A percentile compares a stretch with the other conserved stretches of the same genome.
These are phyloP conservation scores for Protomyces inundatus DNA, from an alignment of 1,139 yeast genomes.

Conservation along the genomic window DNA sequence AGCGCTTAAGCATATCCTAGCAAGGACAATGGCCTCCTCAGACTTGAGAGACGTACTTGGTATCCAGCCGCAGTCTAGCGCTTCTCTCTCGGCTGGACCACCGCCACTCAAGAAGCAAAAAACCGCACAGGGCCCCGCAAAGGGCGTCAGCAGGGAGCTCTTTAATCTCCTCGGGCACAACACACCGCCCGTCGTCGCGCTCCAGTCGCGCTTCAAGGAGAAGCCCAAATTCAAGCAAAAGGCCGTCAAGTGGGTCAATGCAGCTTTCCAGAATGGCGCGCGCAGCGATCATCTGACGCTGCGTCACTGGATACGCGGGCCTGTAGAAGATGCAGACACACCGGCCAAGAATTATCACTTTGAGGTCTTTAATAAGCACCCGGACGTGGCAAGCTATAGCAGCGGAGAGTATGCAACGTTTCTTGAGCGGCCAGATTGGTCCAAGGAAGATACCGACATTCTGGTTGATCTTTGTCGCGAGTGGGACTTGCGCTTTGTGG, in stretches of 20 bases:
- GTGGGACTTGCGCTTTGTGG: slow-evolving; percentile 84
- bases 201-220: slow-evolving; percentile 56
- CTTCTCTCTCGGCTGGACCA: neutral
- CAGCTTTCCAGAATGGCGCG: slow-evolving; percentile 53
- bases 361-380: slow-evolving; percentile 65
- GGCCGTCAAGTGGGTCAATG: slow-evolving; percentile 67
- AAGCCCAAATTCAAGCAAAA: slow-evolving; percentile 55
- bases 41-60: neutral
- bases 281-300: slow-evolving; percentile 50
- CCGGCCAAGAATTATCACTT: slow-evolving; percentile 56
- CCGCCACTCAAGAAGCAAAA: neutral
- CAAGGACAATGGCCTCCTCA: neutral
- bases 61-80: neutral
- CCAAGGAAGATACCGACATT: slow-evolving; percentile 68
- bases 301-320: slow-evolving; percentile 79
- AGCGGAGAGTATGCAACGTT: slow-evolving; percentile 58
- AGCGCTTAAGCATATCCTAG: too few relatives aligned
- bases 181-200: slow-evolving; percentile 72
- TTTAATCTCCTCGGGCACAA: slow-evolving; percentile 85
- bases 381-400: slow-evolving; percentile 65
- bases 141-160: slow-evolving; percentile 87
- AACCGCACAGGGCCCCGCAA: slow-evolving; percentile 35
- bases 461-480: slow-evolving; percentile 65
- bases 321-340: slow-evolving; percentile 35
- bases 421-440: slow-evolving; percentile 50